Evolutionary conservation across 2,329 filamentous ascomycete species (phyloP).

Genomic region (Arthrobotrys sphaeroides): DNA sequence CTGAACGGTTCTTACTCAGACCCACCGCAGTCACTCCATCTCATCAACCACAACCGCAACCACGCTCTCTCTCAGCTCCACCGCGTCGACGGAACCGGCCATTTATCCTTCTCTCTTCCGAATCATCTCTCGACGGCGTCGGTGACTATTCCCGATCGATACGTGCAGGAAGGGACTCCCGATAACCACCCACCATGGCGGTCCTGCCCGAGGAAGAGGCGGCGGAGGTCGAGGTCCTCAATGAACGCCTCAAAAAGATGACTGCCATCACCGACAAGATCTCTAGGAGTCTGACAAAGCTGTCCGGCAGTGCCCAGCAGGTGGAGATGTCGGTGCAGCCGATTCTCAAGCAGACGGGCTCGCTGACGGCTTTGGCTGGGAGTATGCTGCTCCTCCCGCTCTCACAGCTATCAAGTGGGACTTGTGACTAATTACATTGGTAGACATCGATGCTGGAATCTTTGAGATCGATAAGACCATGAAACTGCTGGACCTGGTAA

Average conservation of each 20-base stretch:
- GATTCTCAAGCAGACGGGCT: conserved; percentile 89
- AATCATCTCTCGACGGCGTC: too few relatives aligned
- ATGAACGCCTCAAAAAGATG: conserved; percentile 85
- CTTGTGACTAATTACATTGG: not conserved
- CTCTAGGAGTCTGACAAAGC: conserved; percentile 80
- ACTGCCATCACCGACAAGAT: conserved; percentile 95
- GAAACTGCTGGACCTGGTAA: conserved; percentile 91
- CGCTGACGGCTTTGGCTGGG: conserved; percentile 82
- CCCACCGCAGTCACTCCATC: not conserved
- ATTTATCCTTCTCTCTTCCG: not conserved
- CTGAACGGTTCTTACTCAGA: too few relatives aligned
- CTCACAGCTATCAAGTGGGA: not conserved
- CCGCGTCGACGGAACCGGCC: not conserved
- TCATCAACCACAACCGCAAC: not conserved
- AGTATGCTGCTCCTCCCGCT: conserved; percentile 66
- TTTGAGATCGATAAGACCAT: conserved; percentile 86
- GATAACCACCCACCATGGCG: conserved; percentile 26
- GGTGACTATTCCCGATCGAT: too few relatives aligned
- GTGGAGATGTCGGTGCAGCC: conserved; percentile 92
- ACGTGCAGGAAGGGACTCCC: not conserved
- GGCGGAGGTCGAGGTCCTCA: conserved; percentile 75
- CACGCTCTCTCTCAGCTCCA: not conserved
- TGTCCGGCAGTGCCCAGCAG: conserved; percentile 88
- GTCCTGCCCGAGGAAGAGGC: conserved; percentile 70
- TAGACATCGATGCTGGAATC: conserved; percentile 85